These are phyloP conservation scores for Phlebiopsis flavidoalba DNA, from an alignment of 768 basidiomycete genomes.

Conservation along the genomic window DNA sequence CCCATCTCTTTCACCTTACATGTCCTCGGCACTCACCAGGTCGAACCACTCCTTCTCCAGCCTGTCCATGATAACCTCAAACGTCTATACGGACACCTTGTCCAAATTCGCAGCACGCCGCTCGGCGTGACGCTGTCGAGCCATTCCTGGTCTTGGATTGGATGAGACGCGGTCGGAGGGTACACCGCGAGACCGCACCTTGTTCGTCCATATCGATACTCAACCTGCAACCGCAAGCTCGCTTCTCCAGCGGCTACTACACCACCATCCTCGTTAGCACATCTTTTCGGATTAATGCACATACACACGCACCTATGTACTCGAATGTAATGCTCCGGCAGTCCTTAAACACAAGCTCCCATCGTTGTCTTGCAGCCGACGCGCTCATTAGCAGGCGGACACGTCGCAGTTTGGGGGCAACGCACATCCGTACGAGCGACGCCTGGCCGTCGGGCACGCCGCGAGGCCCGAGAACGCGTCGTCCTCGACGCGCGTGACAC, in stretches of 20 bases:
- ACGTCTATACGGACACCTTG: constrained; percentile 70
- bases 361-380: constrained; percentile 62
- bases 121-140: constrained; percentile 74
- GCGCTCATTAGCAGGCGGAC: not conserved
- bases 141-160: constrained; percentile 77
- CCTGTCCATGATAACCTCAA: constrained; percentile 96
- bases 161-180: not conserved
- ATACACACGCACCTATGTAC: constrained; percentile 55
- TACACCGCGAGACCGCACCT: constrained; percentile 40
- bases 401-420: constrained; percentile 18
- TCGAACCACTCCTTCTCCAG: constrained; percentile 99
- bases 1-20: not conserved
- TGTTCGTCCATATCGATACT: constrained; percentile 99
- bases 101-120: constrained; percentile 72
- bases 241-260: constrained; percentile 77
- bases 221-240: constrained; percentile 91
- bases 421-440: constrained; percentile 72
- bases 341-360: constrained; percentile 64
- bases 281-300: too few species aligned
- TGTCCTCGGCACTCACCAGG: constrained; percentile 48
- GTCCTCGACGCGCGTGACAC: constrained; percentile 61
- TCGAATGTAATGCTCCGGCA: constrained; percentile 88
- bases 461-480: constrained; percentile 50
- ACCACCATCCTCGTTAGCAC: not conserved
- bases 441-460: constrained; percentile 63